A percentile compares a stretch with the other conserved stretches of the same genome.
Evolutionary conservation across 1,284 basidiomycete species (phyloP).

Genomic region (Pseudozyma sp.): DNA sequence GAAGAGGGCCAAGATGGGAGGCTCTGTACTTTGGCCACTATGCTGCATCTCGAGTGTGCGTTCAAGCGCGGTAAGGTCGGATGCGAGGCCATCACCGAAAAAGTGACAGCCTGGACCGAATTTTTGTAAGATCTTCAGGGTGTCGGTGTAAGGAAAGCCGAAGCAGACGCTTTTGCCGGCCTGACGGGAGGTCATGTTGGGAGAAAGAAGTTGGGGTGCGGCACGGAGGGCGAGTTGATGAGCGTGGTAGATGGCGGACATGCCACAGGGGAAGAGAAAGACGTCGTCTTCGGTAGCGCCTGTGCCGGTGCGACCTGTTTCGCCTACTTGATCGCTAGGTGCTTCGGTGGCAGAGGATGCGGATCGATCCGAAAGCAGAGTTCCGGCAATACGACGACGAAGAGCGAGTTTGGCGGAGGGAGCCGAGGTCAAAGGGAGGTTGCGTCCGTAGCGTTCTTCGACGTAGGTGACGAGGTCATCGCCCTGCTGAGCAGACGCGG

Average conservation of each 20-base stretch:
- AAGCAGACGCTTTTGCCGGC: conserved; percentile 57
- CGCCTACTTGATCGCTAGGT: conserved; percentile 67
- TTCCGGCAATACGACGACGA: conserved; percentile 87
- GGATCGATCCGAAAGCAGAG: conserved; percentile 71
- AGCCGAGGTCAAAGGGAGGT: conserved; percentile 81
- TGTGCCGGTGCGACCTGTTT: conserved; percentile 50
- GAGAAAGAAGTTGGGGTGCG: conserved; percentile 20
- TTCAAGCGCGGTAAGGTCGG: conserved; percentile 82
- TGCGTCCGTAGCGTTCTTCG: conserved; percentile 95
- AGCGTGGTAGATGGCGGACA: conserved; percentile 92
- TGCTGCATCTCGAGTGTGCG: conserved; percentile 73
- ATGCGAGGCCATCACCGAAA: conserved; percentile 82
- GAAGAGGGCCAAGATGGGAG: conserved; percentile 71
- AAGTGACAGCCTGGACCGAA: conserved; percentile 97
- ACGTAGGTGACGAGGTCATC: conserved; percentile 74
- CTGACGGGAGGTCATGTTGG: not conserved
- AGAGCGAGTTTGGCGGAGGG: conserved; percentile 85
- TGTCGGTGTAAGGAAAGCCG: conserved; percentile 97
- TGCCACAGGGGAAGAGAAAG: conserved; percentile 86
- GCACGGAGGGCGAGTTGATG: conserved; percentile 74
- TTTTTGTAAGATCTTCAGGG: conserved; percentile 94
- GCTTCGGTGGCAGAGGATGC: conserved; percentile 27
- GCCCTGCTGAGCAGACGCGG: conserved; percentile 6
- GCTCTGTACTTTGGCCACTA: no score
- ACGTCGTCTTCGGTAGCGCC: conserved; percentile 80